Percentiles rank a stretch among this genome's conserved stretches.
Evolutionary conservation across 1,284 basidiomycete species (phyloP).

Genomic region (Boletus albobrunnescens): DNA sequence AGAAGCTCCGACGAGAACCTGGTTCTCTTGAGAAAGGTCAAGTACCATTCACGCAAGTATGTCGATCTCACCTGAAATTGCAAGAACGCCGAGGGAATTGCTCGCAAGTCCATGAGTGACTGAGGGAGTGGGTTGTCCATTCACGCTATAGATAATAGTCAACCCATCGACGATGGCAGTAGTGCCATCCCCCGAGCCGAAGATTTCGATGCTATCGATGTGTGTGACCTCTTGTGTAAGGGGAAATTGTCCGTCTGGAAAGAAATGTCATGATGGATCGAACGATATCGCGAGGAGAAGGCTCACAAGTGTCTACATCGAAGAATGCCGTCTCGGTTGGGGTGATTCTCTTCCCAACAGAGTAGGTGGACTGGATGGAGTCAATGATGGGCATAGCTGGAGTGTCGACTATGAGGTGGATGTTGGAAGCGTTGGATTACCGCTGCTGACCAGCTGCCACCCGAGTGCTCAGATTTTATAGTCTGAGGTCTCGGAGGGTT

Average conservation of each 20-base stretch:
- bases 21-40: too few species aligned
- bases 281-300: accelerated
- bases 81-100: neutral
- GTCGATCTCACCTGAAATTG: neutral
- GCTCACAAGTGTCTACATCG: neutral
- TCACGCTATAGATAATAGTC: too few species aligned
- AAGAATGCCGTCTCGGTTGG: neutral
- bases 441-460: too few species aligned
- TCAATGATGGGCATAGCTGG: neutral
- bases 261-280: neutral
- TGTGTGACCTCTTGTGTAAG: neutral
- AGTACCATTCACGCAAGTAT: neutral
- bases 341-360: too few species aligned
- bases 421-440: neutral
- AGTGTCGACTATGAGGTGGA: neutral
- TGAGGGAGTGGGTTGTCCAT: too few species aligned
- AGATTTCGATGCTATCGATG: neutral
- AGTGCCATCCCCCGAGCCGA: neutral
- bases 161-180: neutral
- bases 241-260: neutral
- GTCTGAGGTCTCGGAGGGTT: neutral
- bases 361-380: neutral
- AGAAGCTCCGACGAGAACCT: neutral
- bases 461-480: neutral
- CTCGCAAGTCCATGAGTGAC: neutral